These are phyloP conservation scores for Capsicum chinense DNA, from an alignment of 257 asterid species.

Conservation along the genomic window DNA sequence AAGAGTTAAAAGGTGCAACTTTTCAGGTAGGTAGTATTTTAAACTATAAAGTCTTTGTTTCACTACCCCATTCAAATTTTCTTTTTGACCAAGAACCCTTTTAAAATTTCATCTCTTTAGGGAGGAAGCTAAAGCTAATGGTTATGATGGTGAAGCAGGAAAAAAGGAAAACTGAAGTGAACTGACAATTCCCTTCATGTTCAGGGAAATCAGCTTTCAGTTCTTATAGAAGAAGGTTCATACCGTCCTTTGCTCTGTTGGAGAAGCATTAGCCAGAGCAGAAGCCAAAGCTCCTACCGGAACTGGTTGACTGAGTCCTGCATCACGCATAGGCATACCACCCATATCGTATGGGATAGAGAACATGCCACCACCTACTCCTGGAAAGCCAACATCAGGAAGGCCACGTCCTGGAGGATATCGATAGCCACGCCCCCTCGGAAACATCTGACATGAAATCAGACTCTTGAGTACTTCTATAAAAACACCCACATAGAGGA, in stretches of 20 bases:
- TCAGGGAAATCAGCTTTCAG: conserved; percentile 3
- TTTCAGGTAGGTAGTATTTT: background rate
- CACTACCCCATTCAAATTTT: background rate
- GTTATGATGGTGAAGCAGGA: background rate
- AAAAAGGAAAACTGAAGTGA: background rate
- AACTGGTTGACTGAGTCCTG: conserved; percentile 64
- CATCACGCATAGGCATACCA: conserved; percentile 79
- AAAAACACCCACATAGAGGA: background rate
- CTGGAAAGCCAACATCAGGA: conserved; percentile 70
- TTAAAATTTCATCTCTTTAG: background rate
- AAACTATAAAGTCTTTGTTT: background rate
- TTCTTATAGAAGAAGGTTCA: conserved; percentile 31
- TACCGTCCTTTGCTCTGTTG: conserved; percentile 88
- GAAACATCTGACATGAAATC: conserved; percentile 60
- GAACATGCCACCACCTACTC: conserved; percentile 72
- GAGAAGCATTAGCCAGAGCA: conserved; percentile 92
- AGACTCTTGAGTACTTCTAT: background rate
- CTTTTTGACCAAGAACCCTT: background rate
- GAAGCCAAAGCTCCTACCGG: conserved; percentile 92
- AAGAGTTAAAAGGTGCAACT: background rate
- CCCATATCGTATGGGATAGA: conserved; percentile 86
- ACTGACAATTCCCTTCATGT: background rate
- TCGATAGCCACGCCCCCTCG: conserved; percentile 88
- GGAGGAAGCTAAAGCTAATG: background rate
- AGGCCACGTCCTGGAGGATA: conserved; percentile 78